Conservation (phyloP, 371 early-diverging fungal species). For the Circinella umbellata region DNA sequence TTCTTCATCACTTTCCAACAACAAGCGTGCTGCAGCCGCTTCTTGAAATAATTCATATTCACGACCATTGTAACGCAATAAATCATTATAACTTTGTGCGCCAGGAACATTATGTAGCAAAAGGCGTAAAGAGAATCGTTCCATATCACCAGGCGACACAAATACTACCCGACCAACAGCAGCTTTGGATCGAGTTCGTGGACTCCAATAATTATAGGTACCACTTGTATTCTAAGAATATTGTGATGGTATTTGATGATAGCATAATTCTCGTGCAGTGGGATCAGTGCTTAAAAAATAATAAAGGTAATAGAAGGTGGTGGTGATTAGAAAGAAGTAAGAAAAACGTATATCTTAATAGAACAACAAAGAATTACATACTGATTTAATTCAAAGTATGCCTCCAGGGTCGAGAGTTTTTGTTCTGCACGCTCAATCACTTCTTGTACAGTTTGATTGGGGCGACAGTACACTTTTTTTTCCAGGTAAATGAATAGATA, state of each 20-base stretch:
- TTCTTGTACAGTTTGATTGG: slow-evolving; percentile 14
- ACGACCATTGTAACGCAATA: neutral
- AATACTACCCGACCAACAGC: slow-evolving; percentile 1
- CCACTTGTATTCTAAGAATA: no score
- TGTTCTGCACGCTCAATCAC: neutral
- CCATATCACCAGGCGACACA: neutral
- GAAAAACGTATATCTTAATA: no score
- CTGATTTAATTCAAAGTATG: neutral
- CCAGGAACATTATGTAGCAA: slow-evolving; percentile 8
- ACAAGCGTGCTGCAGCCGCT: neutral
- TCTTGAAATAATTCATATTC: neutral
- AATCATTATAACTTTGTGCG: slow-evolving; percentile 3
- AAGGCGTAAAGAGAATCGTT: neutral
- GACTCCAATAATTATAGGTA: no score
- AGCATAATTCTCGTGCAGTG: neutral
- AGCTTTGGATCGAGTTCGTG: no score
- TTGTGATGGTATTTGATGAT: slow-evolving; percentile 3
- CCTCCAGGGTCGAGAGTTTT: neutral
- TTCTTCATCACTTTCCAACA: slow-evolving; percentile 11
- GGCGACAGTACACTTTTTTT: slow-evolving; percentile 21
- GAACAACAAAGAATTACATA: neutral
- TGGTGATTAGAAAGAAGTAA: neutral
- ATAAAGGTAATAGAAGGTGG: neutral
- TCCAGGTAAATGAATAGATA: slow-evolving; percentile 28
- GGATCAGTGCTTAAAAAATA: slow-evolving; percentile 24